Conservation (phyloP, 2,329 filamentous ascomycete genomes). For the Epichloe glyceriae region DNA sequence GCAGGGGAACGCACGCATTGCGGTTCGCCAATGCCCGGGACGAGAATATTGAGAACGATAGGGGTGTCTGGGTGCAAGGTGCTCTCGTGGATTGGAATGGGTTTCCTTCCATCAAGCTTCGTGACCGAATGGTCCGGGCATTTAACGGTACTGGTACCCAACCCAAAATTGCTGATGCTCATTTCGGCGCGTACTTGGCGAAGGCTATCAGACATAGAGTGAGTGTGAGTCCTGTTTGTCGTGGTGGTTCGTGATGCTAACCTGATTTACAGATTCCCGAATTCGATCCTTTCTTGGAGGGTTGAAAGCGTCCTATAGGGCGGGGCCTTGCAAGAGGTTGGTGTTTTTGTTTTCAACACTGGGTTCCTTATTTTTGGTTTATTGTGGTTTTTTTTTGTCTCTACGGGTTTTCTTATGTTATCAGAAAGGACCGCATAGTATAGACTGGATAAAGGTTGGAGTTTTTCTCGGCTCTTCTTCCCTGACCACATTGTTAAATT, state of each 20-base stretch:
- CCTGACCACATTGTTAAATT: too few species aligned
- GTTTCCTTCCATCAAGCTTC: conserved; percentile 4
- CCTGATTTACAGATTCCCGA: neutral
- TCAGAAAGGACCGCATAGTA: too few species aligned
- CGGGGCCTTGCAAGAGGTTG: too few species aligned
- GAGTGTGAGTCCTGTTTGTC: neutral
- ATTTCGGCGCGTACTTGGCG: conserved; percentile 3
- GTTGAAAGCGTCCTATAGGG: neutral
- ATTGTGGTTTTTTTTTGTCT: too few species aligned
- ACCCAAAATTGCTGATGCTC: conserved; percentile 5
- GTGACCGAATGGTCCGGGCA: conserved; percentile 6
- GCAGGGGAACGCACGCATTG: conserved; percentile 19
- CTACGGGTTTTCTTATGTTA: too few species aligned
- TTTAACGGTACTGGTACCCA: conserved; percentile 3
- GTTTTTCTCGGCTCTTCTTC: too few species aligned
- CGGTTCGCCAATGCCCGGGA: conserved; percentile 14
- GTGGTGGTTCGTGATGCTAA: neutral
- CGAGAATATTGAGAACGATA: conserved; percentile 16
- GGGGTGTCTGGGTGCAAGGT: conserved; percentile 18
- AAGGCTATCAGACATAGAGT: conserved; percentile 5
- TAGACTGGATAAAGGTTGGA: too few species aligned
- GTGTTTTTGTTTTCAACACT: too few species aligned
- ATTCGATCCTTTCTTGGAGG: neutral
- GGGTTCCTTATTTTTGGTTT: neutral
- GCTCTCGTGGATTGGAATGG: conserved; percentile 8